phyloP scores from a whole-genome alignment of 495 filamentous ascomycete species.

The Hypomontagnella submonticulosa region DNA sequence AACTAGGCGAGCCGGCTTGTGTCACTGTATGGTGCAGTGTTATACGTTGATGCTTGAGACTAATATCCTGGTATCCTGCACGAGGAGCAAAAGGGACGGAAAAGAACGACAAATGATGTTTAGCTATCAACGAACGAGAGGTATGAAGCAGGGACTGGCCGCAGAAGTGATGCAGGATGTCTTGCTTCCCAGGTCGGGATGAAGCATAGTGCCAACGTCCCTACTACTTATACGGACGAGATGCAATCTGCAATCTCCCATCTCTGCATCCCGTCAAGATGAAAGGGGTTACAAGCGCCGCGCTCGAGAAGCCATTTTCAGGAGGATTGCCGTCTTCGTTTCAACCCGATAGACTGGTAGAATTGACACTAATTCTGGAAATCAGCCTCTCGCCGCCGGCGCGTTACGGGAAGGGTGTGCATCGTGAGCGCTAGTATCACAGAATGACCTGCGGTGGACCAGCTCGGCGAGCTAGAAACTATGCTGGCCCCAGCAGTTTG shows the following conservation, averaged over 20 bases:
- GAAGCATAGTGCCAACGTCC: neutral
- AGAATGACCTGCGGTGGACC: neutral
- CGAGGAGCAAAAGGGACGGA: conserved; percentile 1
- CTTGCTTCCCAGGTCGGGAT: neutral
- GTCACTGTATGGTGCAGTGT: too few species aligned
- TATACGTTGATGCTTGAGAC: too few species aligned
- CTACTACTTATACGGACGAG: conserved; percentile 19
- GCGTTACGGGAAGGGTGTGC: neutral
- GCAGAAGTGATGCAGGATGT: conserved; percentile 14
- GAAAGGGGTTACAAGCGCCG: neutral
- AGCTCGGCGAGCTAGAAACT: conserved; percentile 2
- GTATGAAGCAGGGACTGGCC: neutral
- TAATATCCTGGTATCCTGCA: neutral
- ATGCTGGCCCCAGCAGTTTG: neutral
- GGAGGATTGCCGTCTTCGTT: conserved; percentile 3
- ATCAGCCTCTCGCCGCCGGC: conserved; percentile 6
- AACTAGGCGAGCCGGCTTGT: too few species aligned
- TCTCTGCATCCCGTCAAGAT: neutral
- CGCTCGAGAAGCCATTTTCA: conserved; percentile 1
- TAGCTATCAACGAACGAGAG: conserved; percentile 9
- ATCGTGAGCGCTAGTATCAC: conserved; percentile 1
- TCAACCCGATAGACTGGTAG: neutral
- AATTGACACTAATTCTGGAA: neutral
- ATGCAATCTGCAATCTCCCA: neutral
- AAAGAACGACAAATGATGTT: conserved; percentile 15